Conservation (phyloP, 2,329 filamentous ascomycete genomes). For the Zasmidium citrigriseum region DNA sequence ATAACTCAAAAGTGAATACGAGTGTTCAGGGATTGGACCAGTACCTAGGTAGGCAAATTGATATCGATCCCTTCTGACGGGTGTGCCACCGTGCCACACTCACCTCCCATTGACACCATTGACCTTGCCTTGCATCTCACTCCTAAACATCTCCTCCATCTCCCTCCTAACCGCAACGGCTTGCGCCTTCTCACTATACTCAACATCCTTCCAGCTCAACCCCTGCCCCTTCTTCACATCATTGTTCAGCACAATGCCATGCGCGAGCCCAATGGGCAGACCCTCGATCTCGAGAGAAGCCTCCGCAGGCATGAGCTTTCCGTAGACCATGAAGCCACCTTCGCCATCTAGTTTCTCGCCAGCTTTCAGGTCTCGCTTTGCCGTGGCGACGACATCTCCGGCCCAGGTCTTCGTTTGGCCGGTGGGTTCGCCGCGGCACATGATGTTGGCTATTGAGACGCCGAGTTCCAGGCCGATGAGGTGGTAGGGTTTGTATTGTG, state of each 20-base stretch:
- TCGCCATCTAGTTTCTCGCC: constrained; percentile 50
- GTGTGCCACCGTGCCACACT: too few species aligned
- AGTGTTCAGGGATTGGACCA: too few species aligned
- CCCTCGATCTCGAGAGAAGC: constrained; percentile 44
- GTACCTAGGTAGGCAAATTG: too few species aligned
- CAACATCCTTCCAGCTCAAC: constrained; percentile 48
- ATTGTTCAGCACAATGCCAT: constrained; percentile 44
- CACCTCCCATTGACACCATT: constrained; percentile 4
- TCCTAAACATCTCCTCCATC: constrained; percentile 44
- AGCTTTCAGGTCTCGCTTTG: constrained; percentile 47
- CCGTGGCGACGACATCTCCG: constrained; percentile 50
- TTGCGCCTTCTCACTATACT: constrained; percentile 43
- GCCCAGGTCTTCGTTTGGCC: constrained; percentile 47
- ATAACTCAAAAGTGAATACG: too few species aligned
- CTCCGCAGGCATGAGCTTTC: constrained; percentile 45
- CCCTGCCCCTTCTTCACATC: constrained; percentile 45
- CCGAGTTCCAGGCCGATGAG: constrained; percentile 51
- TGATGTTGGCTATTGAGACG: constrained; percentile 46
- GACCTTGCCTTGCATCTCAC: constrained; percentile 21
- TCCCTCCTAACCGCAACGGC: constrained; percentile 44
- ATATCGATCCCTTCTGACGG: too few species aligned
- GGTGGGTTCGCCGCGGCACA: constrained; percentile 49
- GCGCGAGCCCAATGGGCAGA: constrained; percentile 47
- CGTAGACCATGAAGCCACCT: constrained; percentile 50
- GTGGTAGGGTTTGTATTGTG: constrained; percentile 51